Conservation (phyloP, 2,329 filamentous ascomycete genomes). For the Claviceps digitariae region DNA sequence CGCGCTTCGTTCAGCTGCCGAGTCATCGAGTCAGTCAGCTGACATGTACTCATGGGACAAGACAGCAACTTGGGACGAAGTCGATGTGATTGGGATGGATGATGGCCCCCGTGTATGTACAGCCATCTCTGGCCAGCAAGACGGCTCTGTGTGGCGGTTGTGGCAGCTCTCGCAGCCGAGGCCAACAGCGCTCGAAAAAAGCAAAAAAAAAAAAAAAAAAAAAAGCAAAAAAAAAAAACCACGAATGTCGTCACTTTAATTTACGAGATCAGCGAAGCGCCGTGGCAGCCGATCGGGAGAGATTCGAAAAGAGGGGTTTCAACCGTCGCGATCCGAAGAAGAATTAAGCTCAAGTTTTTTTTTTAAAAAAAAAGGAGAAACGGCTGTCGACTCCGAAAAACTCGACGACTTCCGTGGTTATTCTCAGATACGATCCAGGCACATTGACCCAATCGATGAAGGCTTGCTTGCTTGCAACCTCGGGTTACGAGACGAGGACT, state of each 20-base stretch:
- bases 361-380: too few species aligned
- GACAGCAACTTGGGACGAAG: background rate
- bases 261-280: background rate
- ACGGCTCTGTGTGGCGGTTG: too few species aligned
- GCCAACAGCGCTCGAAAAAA: too few species aligned
- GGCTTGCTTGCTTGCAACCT: background rate
- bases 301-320: background rate
- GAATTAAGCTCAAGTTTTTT: too few species aligned
- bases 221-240: too few species aligned
- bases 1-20: background rate
- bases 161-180: too few species aligned
- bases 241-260: background rate
- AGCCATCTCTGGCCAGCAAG: background rate
- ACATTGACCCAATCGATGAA: background rate
- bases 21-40: background rate
- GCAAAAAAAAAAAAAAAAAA: too few species aligned
- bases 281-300: too few species aligned
- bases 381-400: background rate
- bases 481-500: background rate
- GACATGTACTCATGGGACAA: background rate
- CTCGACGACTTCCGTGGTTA: background rate
- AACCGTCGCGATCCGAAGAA: background rate
- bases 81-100: too few species aligned
- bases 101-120: background rate
- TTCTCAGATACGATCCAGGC: background rate